Conservation (phyloP, 2,329 filamentous ascomycete species). For the Piedraia hortae region DNA sequence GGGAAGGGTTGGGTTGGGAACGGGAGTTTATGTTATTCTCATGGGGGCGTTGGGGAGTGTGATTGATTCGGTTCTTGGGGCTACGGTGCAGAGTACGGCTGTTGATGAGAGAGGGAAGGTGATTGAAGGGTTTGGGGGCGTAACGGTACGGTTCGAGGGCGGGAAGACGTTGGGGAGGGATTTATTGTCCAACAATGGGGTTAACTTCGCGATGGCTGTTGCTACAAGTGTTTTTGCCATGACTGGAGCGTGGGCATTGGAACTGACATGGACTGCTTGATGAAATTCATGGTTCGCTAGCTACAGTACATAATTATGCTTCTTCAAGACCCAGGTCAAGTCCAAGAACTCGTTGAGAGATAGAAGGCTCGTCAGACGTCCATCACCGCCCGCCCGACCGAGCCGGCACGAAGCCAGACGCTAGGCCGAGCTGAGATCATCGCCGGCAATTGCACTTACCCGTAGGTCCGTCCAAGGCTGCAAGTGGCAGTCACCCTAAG, state of each 20-base stretch:
- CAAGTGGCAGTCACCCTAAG: conserved; percentile 13
- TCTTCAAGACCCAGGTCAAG: conserved; percentile 2
- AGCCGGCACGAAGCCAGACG: conserved; percentile 12
- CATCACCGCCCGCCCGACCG: conserved; percentile 10
- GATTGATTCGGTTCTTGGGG: conserved; percentile 68
- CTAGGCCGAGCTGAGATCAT: conserved; percentile 12
- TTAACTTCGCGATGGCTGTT: conserved; percentile 78
- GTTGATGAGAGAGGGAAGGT: conserved; percentile 67
- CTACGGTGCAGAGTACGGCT: conserved; percentile 61
- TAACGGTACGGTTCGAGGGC: conserved; percentile 14
- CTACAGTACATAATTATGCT: conserved; percentile 1
- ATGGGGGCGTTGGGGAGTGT: conserved; percentile 60
- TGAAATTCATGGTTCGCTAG: too few relatives aligned
- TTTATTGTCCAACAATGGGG: conserved; percentile 77
- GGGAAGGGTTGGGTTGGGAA: conserved; percentile 10
- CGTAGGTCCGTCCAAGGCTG: too few relatives aligned
- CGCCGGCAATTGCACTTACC: too few relatives aligned
- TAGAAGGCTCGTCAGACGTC: conserved; percentile 11
- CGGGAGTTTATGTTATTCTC: conserved; percentile 23
- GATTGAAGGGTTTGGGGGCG: conserved; percentile 42
- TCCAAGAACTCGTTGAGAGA: conserved; percentile 11
- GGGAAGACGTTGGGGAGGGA: conserved; percentile 31
- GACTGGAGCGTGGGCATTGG: conserved; percentile 18
- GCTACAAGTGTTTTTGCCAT: conserved; percentile 59
- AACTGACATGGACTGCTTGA: neutral